Base-by-base conservation (phyloP, 345 rosid species). In the Murraya koenigii region DNA sequence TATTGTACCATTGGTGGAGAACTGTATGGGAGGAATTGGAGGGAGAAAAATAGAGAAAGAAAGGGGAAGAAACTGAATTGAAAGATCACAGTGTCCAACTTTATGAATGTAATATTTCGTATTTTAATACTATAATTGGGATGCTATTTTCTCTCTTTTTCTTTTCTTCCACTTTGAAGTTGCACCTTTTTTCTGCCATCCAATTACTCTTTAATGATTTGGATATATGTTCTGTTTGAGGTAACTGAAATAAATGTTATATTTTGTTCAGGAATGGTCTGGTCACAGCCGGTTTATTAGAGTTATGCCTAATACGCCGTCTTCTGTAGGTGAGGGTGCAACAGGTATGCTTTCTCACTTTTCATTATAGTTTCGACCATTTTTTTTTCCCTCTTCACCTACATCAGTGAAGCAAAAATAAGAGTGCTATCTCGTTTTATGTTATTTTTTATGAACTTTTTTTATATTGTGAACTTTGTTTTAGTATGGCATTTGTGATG, bases 271-370 rank as follows among this genome's bases (percentile, higher is more conserved):
- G 97, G 95, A 87, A 71, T 96, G 97, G 98, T 88, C 97, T 81
- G 93, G 95, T 76, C 94, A 89, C 41, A 84, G 85, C 59, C 89
- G 95, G 66, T 88, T 94, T 75, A 84, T 94, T 64, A 86, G 99
- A 80, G 97, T 87, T 79, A 89, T 96, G 93, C 98, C 99, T 41
- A 96, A 96, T 81, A 94, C 98, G 62, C 97, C 98, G 63, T 87
- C 97, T 36, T 95, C 97, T 7, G 97, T 96, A 60, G 92, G 97
- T 7, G 91, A 88, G 87, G 99, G 89, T 67, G 98, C 97, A 30
- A 52, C 97, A 82, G 95, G 97, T 92, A 49, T 69, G 75, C 8
- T 13, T 54, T 19, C 61, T 47, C 9, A 25, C n/a, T 9, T 22
- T 47, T 35, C 5, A 20, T 69, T 59, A n/a, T 8, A 55, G 30